Evolutionary conservation across 345 rosid genomes (phyloP).

Genomic region (Corchorus olitorius): DNA sequence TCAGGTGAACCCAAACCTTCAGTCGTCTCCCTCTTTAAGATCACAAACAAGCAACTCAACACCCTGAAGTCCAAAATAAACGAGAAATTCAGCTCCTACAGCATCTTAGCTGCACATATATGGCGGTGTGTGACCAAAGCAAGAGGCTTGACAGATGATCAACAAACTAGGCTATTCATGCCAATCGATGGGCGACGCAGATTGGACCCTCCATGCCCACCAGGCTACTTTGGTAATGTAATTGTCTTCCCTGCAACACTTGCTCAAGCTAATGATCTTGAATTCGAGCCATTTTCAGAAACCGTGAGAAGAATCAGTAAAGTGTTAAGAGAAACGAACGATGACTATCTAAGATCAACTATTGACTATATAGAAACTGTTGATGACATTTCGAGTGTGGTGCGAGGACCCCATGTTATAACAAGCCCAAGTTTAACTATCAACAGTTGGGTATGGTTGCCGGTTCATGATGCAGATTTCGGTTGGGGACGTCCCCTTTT

Average conservation of each 20-base stretch:
- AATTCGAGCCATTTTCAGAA: constrained; percentile 24
- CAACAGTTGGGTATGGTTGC: neutral
- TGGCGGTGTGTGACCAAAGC: constrained; percentile 36
- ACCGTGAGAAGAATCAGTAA: constrained; percentile 35
- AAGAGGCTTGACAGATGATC: constrained; percentile 23
- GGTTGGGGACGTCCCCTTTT: constrained; percentile 2
- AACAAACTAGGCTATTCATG: constrained; percentile 17
- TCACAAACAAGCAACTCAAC: constrained; percentile 25
- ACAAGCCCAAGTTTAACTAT: too few species aligned
- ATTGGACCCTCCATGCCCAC: constrained; percentile 43
- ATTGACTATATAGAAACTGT: constrained; percentile 33
- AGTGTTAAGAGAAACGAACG: constrained; percentile 28
- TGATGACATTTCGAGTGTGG: constrained; percentile 26
- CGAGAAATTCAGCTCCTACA: constrained; percentile 12
- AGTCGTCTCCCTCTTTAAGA: neutral
- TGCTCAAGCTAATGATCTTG: constrained; percentile 28
- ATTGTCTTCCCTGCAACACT: constrained; percentile 28
- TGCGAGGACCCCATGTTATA: neutral
- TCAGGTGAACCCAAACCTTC: neutral
- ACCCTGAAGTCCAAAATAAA: constrained; percentile 23
- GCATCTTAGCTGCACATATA: constrained; percentile 28
- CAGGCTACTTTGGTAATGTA: constrained; percentile 47
- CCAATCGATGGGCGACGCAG: constrained; percentile 43
- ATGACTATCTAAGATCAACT: constrained; percentile 47
- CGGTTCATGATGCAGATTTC: constrained; percentile 13